Evolutionary conservation across 2,329 filamentous ascomycete genomes (phyloP), one percentile per base, ranked within the genome.

Genomic region (Trichothecium roseum): DNA sequence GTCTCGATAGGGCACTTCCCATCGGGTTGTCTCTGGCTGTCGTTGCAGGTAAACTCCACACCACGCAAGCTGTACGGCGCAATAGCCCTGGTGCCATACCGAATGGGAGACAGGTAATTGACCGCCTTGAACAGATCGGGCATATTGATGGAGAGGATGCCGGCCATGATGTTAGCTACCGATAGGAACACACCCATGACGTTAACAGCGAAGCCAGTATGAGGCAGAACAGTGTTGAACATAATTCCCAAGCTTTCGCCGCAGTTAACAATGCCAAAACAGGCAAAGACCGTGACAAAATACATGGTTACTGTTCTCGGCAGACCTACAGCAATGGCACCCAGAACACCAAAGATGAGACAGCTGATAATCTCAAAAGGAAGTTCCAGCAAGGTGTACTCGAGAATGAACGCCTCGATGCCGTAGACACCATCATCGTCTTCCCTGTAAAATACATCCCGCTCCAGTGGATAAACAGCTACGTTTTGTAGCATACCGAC

Each of bases 401-500:
- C 73, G 1, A 76, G 57, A 18, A 86, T 68, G 56, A 88, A 87
- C 0, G 79, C 74, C 43, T 82, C 77, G 2, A 80, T 72, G 4
- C 74, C 66, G 50, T 88, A 88, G 3, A 81, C 76, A 6, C 73
- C 70, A 52, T 88, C 83, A 40, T 80, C 79, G 45, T 83, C 72
- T 56, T 88, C 83, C 44, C 78, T 72, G 49, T 86, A 84, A 52
- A 86, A 87, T 1, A 86, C 81, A 38, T 84, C 80, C 4, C 80
- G 68, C 49, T 86, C 82, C 28, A 62, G 62, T 0, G 82, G 82
- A 48, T 86, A 86, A 7, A 84, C 68, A 3, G 81, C 79, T 4
- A 86, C 78, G 47, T 86, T 86, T 53, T 87, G 81, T 10, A 87
- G 66, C 81, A 87, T 85, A 18, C 82, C 82, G 2, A 84, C 73